Evolutionary conservation across 2,329 filamentous ascomycete species (phyloP).

Genomic region (Diaporthe sp.): DNA sequence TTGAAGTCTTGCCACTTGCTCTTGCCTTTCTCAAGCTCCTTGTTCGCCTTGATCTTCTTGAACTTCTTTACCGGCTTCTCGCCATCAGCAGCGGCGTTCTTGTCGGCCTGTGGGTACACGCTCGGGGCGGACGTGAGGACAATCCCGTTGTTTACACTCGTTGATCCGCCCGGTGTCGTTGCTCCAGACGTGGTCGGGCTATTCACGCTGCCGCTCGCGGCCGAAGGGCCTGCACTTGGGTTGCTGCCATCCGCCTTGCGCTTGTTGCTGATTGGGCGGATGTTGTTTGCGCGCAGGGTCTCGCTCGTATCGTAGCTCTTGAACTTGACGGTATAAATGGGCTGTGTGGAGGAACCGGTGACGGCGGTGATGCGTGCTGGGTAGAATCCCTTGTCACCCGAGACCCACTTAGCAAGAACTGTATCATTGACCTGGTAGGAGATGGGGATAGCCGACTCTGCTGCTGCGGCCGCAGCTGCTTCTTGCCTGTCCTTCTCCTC

Average conservation of each 20-base stretch:
- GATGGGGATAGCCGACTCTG: constrained; percentile 52
- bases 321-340: constrained; percentile 95
- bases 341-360: constrained; percentile 90
- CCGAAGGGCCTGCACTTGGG: constrained; percentile 55
- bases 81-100: constrained; percentile 74
- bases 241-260: constrained; percentile 84
- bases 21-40: constrained; percentile 91
- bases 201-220: constrained; percentile 44
- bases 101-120: constrained; percentile 70
- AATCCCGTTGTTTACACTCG: constrained; percentile 58
- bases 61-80: constrained; percentile 84
- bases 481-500: constrained; percentile 66
- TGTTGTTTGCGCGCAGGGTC: constrained; percentile 84
- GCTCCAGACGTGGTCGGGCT: constrained; percentile 37
- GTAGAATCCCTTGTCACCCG: constrained; percentile 92
- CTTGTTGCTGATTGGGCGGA: constrained; percentile 85
- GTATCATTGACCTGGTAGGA: constrained; percentile 90
- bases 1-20: constrained; percentile 96
- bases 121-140: constrained; percentile 71
- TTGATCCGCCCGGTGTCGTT: constrained; percentile 33
- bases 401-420: constrained; percentile 90
- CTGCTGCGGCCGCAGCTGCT: constrained; percentile 38
- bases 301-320: constrained; percentile 91
- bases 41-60: constrained; percentile 92
- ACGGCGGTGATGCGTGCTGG: constrained; percentile 93